Evolutionary conservation across 1,284 basidiomycete genomes (phyloP), one percentile per base, ranked within the genome.

Genomic region (Sporisorium iseilematis-ciliati): DNA sequence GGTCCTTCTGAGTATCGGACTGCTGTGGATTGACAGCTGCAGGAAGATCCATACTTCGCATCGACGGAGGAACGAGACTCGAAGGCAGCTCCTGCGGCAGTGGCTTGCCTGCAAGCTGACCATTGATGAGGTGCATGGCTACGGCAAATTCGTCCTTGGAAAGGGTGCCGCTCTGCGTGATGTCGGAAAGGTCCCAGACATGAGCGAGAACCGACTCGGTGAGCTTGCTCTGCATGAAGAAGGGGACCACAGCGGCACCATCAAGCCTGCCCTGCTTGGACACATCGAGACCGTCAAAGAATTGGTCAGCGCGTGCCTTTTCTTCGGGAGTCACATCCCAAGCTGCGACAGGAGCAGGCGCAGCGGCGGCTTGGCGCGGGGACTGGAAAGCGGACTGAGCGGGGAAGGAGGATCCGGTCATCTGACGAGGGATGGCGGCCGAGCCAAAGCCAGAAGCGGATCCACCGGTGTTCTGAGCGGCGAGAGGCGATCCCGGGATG

Each of bases 141-240:
- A 99, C 92, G 3, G 97, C 96, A 85, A 99, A 99, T 29, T 95
- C 94, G 66, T 98, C 96, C 57, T 91, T 90, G 23, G 91, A 94
- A 43, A 99, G 89, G 52, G 89, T 90, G 5, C 97, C 97, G 74
- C 95, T 92, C 74, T 93, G 92, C 57, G 92, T 91, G 41, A 98
- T 89, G 83, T 99, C 97, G 25, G 95, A 89, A 18, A 99, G 89
- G 85, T 99, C 97, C 96, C 97, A 99, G 58, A 99, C 89, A 80
- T 91, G 92, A 18, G 97, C 97, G 26, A 99, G 89, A 20, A 90
- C 89, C 20, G 92, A 91, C 75, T 94, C 93, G 5, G 92, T 89
- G 43, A 99, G 87, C 66, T 94, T 92, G 56, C 94, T 96, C 85
- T 95, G 92, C 71, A 97, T 87, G 91, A 99, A 93, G 86, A 99